A percentile compares a stretch with the other conserved stretches of the same genome.
Evolutionary conservation across 2,329 filamentous ascomycete genomes (phyloP).

Genomic region (Mollisia scopiformis): DNA sequence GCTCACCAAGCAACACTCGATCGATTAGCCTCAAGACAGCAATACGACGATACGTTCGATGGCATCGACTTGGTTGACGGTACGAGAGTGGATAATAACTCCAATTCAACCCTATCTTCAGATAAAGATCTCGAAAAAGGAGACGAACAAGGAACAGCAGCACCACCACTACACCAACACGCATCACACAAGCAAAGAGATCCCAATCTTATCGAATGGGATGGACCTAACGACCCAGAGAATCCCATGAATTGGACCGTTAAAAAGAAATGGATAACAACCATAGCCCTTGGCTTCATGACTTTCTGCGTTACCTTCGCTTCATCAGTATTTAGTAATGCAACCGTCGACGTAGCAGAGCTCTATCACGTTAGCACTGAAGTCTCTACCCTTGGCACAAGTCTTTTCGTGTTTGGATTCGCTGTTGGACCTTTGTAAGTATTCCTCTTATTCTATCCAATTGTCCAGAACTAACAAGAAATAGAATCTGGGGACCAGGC

Average conservation of each 20-base stretch:
- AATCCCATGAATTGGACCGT: conserved; percentile 32
- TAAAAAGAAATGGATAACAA: conserved; percentile 30
- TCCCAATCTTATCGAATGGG: conserved; percentile 27
- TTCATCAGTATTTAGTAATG: conserved; percentile 32
- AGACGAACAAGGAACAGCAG: background rate
- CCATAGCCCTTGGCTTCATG: conserved; percentile 26
- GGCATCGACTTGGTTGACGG: background rate
- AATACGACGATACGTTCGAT: conserved; percentile 3
- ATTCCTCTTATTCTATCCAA: background rate
- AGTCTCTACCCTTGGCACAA: conserved; percentile 21
- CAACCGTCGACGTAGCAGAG: conserved; percentile 23
- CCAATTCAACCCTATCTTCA: background rate
- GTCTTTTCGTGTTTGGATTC: conserved; percentile 36
- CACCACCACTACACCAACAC: background rate
- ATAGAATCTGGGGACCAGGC: conserved; percentile 43
- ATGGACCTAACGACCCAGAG: conserved; percentile 29
- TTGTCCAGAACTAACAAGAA: background rate
- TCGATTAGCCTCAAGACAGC: background rate
- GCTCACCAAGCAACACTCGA: background rate
- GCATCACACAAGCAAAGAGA: background rate
- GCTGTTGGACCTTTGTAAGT: conserved; percentile 26
- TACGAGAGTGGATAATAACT: background rate
- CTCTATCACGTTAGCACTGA: conserved; percentile 25
- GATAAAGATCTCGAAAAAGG: conserved; percentile 2
- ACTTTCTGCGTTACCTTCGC: conserved; percentile 32